Percentiles rank a stretch among this genome's conserved stretches.
Evolutionary conservation across 1,284 basidiomycete genomes (phyloP).

Genomic region (Trametes hirsuta): DNA sequence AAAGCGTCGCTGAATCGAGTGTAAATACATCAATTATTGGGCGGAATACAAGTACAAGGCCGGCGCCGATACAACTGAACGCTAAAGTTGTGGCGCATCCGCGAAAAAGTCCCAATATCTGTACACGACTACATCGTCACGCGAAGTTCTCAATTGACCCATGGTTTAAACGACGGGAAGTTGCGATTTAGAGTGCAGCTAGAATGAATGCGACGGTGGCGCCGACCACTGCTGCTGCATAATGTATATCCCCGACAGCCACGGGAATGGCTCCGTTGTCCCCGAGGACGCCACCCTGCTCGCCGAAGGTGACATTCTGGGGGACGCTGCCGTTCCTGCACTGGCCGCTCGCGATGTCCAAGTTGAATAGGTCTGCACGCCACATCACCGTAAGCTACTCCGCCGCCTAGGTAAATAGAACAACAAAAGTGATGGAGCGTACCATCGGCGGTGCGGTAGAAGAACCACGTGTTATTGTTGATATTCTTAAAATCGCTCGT

Average conservation of each 20-base stretch:
- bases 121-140: no score
- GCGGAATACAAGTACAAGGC: no score
- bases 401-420: background rate
- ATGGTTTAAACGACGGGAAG: no score
- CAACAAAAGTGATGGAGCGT: background rate
- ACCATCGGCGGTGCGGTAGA: constrained; percentile 34
- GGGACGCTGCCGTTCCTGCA: constrained; percentile 31
- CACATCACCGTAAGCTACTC: background rate
- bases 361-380: constrained; percentile 24
- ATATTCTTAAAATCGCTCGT: constrained; percentile 36
- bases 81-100: no score
- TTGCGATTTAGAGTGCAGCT: background rate
- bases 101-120: no score
- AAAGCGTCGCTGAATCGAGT: no score
- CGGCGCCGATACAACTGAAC: no score
- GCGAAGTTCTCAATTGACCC: no score
- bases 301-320: constrained; percentile 34
- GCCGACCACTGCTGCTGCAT: constrained; percentile 1
- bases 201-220: constrained; percentile 7
- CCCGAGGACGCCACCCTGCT: constrained; percentile 34
- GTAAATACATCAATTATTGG: no score
- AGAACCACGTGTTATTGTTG: constrained; percentile 34
- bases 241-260: constrained; percentile 4
- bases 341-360: constrained; percentile 29
- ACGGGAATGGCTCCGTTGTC: constrained; percentile 9